Evolutionary conservation across 2,329 filamentous ascomycete genomes (phyloP).

Genomic region (Cladophialophora yegresii): DNA sequence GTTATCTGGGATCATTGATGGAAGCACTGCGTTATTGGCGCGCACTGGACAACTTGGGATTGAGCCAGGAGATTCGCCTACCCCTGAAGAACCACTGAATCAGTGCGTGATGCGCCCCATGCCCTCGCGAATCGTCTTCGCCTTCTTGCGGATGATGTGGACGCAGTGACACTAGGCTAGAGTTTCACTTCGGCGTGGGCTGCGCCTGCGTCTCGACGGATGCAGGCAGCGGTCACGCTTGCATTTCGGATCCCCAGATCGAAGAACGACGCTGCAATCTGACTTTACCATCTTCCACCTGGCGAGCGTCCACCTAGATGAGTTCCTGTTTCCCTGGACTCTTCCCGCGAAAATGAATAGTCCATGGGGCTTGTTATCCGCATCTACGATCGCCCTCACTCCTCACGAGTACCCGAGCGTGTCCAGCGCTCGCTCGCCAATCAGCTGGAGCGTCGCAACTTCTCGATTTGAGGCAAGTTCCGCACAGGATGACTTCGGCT

Average conservation of each 20-base stretch:
- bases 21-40: too few species aligned
- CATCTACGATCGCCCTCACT: constrained; percentile 4
- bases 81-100: not conserved
- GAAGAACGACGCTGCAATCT: constrained; percentile 12
- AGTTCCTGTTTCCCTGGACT: not conserved
- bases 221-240: not conserved
- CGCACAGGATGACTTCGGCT: not conserved
- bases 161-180: not conserved
- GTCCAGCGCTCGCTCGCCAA: constrained; percentile 1
- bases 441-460: constrained; percentile 11
- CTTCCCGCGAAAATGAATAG: not conserved
- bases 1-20: not conserved
- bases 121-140: not conserved
- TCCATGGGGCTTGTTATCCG: constrained; percentile 1
- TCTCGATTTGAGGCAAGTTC: constrained; percentile 14
- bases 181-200: not conserved
- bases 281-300: not conserved
- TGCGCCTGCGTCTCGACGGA: not conserved
- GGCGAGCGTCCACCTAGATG: not conserved
- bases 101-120: not conserved
- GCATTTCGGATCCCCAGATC: constrained; percentile 3
- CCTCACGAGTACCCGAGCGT: not conserved
- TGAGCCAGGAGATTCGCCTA: not conserved
- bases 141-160: not conserved
- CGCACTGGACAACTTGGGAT: not conserved